Base-by-base conservation (phyloP, 2,329 filamentous ascomycete genomes). In the Cytospora paraplurivora region DNA sequence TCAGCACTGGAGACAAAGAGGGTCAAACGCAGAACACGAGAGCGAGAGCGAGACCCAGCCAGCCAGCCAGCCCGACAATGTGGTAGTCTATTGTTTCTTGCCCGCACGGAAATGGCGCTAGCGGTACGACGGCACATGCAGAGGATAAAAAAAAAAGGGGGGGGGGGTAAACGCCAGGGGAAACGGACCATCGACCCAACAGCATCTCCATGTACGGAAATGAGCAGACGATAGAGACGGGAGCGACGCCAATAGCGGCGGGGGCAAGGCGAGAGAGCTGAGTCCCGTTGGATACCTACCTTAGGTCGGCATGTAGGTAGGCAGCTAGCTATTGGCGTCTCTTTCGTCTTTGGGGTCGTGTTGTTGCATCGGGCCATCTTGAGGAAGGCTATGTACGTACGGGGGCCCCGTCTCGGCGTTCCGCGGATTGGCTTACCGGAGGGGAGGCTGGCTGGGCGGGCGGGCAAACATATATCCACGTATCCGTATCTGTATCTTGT, bases 331-430 rank as follows among this genome's bases (percentile, higher is more conserved):
- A n/a, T n/a, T n/a, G n/a, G n/a, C n/a, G n/a, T n/a, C n/a, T n/a
- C n/a, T n/a, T n/a, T n/a, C n/a, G n/a, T n/a, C n/a, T n/a, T n/a
- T 61, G 58, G 51, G 19, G 58, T 55, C 58, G 38, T 52, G 58
- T 50, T 55, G 50, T 50, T 61, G 58, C 58, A 61, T 61, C 58
- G 58, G 58, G 47, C 58, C 35, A 33, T 47, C 51, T 37, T n/a
- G n/a, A n/a, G n/a, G n/a, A n/a, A n/a, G n/a, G n/a, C n/a, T n/a
- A n/a, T n/a, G n/a, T n/a, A n/a, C n/a, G n/a, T n/a, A n/a, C n/a
- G 55, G 38, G 58, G 58, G 38, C 47, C n/a, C 58, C 51, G 58
- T 61, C 51, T 61, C 58, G 58, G 58, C 58, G 50, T 51, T 52
- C 58, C 53, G 19, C 35, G 58, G 51, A 61, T 54, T 61, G 58